These are phyloP conservation scores for Trametes sanguinea DNA, from an alignment of 768 basidiomycete genomes.

Conservation along the genomic window DNA sequence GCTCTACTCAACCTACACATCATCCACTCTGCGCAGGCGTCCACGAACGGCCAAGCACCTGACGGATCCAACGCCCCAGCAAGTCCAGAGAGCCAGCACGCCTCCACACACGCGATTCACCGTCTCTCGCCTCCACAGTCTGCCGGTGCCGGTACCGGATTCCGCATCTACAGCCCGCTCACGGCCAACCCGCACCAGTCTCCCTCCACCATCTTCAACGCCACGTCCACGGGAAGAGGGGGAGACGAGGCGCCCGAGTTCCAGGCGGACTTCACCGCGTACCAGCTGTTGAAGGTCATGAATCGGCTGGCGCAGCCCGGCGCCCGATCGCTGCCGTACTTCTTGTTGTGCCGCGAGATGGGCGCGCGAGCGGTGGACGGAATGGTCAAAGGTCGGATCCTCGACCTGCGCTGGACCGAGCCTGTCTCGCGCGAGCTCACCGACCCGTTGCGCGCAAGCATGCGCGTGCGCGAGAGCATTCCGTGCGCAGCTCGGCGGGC, in stretches of 20 bases:
- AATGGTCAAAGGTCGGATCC: slow-evolving; percentile 75
- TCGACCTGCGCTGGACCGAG: slow-evolving; percentile 79
- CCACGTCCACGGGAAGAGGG: slow-evolving; percentile 5
- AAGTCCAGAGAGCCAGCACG: slow-evolving; percentile 24
- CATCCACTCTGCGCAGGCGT: slow-evolving; percentile 75
- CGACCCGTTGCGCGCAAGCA: slow-evolving; percentile 30
- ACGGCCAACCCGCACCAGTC: slow-evolving; percentile 29
- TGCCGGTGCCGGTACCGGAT: slow-evolving; percentile 31
- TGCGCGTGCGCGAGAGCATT: slow-evolving; percentile 27
- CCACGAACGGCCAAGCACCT: slow-evolving; percentile 32
- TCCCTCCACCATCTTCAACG: slow-evolving; percentile 21
- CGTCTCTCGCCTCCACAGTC: slow-evolving; percentile 27
- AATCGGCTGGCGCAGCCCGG: slow-evolving; percentile 68
- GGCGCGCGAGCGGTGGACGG: slow-evolving; percentile 83
- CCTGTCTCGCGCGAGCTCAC: slow-evolving; percentile 57
- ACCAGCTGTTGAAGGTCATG: slow-evolving; percentile 83
- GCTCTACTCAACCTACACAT: slow-evolving; percentile 83
- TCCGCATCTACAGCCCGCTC: slow-evolving; percentile 42
- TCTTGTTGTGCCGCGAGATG: slow-evolving; percentile 79
- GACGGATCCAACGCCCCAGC: slow-evolving; percentile 28
- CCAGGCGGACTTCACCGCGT: slow-evolving; percentile 70
- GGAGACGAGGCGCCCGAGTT: slow-evolving; percentile 45
- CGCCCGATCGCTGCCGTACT: slow-evolving; percentile 71
- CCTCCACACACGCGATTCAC: slow-evolving; percentile 27
- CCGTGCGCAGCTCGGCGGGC: slow-evolving; percentile 12